Evolutionary conservation across 352 stramenopile genomes (phyloP), one percentile per base, ranked within the genome.

Genomic region (Globisporangium heterothallicum): DNA sequence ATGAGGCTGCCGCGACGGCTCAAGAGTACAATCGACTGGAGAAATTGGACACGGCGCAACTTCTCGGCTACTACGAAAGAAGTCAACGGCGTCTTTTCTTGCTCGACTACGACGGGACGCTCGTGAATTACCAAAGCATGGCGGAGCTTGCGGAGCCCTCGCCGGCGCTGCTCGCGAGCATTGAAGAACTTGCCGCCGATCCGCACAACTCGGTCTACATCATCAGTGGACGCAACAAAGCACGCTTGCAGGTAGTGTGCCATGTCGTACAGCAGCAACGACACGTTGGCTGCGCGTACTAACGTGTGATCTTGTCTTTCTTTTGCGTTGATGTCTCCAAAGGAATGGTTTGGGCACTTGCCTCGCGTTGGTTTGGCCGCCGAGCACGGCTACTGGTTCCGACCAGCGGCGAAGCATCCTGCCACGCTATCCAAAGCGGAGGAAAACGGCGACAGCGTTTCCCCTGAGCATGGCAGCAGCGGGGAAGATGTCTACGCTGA

Each of bases 1-100:
- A 87, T 24, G 73, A 89, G 61, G 83, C 79, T 24, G 73, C 72
- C 30, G 79, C 75, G 41, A 88, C 72, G 24, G 74, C 81, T 2
- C 68, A 88, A 68, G 86, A 92, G 56, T 94, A 94, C 66, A 94
- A 90, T 41, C 72, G 78, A 12, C 62, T 94, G n/a, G 75, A 94
- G 42, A 92, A 90, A 35, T 56, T 96, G 6, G 86, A 96, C 56
- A 86, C 81, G 6, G 79, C 74, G 7, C 80, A 93, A 56, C 53
- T 95, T 14, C 68, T 91, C 8, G 77, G 78, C 4, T 93, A 89
- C 43, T 96, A 92, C 48, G 82, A 91, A 51, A 70, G 86, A 29
- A 92, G 82, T 52, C 78, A 84, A 26, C 76, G 82, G 21, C 82
- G 86, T 7, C 59, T 96, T 19, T 82, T 96, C 48, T 65, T 95